phyloP scores from a whole-genome alignment of 352 stramenopile genomes.

The Phytophthora fragariaefolia region DNA sequence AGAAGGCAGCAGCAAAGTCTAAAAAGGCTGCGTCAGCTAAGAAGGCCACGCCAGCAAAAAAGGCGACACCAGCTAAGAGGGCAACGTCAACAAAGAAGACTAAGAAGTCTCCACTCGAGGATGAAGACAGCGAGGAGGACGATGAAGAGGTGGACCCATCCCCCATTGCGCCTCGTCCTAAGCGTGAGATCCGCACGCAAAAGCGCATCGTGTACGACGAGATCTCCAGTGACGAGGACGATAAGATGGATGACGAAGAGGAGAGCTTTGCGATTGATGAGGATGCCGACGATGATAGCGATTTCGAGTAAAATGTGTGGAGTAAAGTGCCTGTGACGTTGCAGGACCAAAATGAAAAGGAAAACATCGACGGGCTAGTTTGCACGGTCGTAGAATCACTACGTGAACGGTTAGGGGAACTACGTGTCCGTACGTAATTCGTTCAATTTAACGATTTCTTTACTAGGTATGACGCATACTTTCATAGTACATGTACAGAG shows the following conservation, averaged over 20 bases:
- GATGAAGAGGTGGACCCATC: slow-evolving; percentile 30
- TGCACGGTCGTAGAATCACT: slow-evolving; percentile 5
- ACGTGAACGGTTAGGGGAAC: slow-evolving; percentile 3
- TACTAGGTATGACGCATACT: no score
- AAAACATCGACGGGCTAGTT: slow-evolving; percentile 9
- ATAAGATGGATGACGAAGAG: slow-evolving; percentile 42
- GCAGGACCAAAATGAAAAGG: slow-evolving; percentile 15
- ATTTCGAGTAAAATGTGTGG: slow-evolving; percentile 49
- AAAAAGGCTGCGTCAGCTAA: slow-evolving; percentile 30
- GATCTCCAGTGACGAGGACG: slow-evolving; percentile 65
- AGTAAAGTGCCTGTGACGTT: slow-evolving; percentile 19
- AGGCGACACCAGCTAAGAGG: slow-evolving; percentile 31
- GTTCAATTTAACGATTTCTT: slow-evolving; percentile 20
- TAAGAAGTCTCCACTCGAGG: slow-evolving; percentile 38
- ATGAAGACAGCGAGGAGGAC: slow-evolving; percentile 32
- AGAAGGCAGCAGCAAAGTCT: slow-evolving; percentile 27
- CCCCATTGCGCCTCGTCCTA: slow-evolving; percentile 35
- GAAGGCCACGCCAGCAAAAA: slow-evolving; percentile 35
- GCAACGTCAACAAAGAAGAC: slow-evolving; percentile 29
- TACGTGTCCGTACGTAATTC: slow-evolving; percentile 11
- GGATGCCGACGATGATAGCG: slow-evolving; percentile 61
- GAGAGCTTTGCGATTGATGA: slow-evolving; percentile 61
- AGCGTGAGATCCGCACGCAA: slow-evolving; percentile 46
- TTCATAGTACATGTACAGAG: no score
- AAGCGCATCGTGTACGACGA: slow-evolving; percentile 61